Percentiles rank a stretch among this genome's conserved stretches.
phyloP scores from a whole-genome alignment of 2,329 filamentous ascomycete species.

The Orbilia javanica region DNA sequence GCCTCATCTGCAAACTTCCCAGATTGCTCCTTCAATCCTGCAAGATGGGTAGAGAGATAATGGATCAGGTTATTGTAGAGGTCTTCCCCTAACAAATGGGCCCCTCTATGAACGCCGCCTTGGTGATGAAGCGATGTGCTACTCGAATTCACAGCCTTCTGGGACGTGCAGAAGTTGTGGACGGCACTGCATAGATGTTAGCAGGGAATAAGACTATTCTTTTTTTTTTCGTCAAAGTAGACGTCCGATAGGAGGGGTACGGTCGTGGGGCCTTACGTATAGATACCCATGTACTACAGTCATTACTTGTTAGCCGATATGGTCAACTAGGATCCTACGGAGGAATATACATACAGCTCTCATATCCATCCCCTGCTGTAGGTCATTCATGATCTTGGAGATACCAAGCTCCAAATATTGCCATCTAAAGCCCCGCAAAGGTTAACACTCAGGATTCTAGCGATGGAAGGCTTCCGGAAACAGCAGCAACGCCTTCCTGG shows the following conservation, averaged over 20 bases:
- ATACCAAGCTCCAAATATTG: constrained; percentile 88
- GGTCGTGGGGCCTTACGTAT: constrained; percentile 73
- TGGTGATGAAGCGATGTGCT: constrained; percentile 66
- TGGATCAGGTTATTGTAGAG: constrained; percentile 90
- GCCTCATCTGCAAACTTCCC: constrained; percentile 88
- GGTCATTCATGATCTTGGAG: constrained; percentile 90
- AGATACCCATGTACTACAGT: constrained; percentile 88
- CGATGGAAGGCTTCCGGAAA: neutral
- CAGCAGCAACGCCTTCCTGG: neutral
- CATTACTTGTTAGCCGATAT: constrained; percentile 12
- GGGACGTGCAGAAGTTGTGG: constrained; percentile 98
- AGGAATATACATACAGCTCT: constrained; percentile 74
- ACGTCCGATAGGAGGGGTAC: neutral
- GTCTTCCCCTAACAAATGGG: constrained; percentile 94
- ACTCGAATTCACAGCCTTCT: constrained; percentile 82
- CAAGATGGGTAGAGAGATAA: constrained; percentile 84
- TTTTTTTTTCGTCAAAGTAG: neutral
- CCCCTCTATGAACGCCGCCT: constrained; percentile 77
- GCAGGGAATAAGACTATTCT: neutral
- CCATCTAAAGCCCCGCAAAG: constrained; percentile 75
- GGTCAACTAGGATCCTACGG: constrained; percentile 43
- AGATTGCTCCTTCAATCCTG: constrained; percentile 73
- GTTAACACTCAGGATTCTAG: neutral
- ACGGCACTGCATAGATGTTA: constrained; percentile 74
- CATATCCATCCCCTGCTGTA: constrained; percentile 94